These are phyloP conservation scores for Hyphopichia buzzinii DNA, from an alignment of 1,139 yeast genomes.

Conservation along the genomic window DNA sequence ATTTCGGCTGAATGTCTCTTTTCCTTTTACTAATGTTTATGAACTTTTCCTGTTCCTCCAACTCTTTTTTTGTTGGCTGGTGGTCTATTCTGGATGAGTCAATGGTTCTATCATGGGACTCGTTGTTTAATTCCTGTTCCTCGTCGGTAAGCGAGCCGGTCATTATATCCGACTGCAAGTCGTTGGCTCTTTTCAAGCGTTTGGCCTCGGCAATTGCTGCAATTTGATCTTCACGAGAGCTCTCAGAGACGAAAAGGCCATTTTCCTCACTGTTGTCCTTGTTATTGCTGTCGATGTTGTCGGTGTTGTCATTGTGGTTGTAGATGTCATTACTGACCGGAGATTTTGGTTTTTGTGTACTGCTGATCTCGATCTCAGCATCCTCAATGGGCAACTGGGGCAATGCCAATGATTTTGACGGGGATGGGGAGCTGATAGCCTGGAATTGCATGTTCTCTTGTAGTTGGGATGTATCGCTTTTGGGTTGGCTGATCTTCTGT, in stretches of 20 bases:
- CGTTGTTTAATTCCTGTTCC: slow-evolving; percentile 34
- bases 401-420: slow-evolving; percentile 1
- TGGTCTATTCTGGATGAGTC: slow-evolving; percentile 4
- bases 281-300: too few relatives aligned
- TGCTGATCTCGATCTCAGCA: slow-evolving; percentile 10
- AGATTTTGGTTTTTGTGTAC: too few relatives aligned
- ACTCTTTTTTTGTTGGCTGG: slow-evolving; percentile 18
- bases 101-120: slow-evolving; percentile 13
- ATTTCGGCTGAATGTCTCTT: slow-evolving; percentile 32
- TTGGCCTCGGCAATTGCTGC: slow-evolving; percentile 22
- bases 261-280: too few relatives aligned
- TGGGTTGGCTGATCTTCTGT: not conserved
- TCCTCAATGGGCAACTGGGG: slow-evolving; percentile 14
- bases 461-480: not conserved
- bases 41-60: slow-evolving; percentile 35
- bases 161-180: slow-evolving; percentile 33
- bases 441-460: not conserved
- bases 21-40: slow-evolving; percentile 37
- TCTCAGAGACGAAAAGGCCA: not conserved
- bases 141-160: slow-evolving; percentile 41
- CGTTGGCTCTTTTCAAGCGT: slow-evolving; percentile 20
- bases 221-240: slow-evolving; percentile 16
- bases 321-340: too few relatives aligned
- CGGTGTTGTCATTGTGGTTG: too few relatives aligned
- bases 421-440: not conserved